Evolutionary conservation across 1,284 basidiomycete genomes (phyloP).

Genomic region (Flammula alnicola): DNA sequence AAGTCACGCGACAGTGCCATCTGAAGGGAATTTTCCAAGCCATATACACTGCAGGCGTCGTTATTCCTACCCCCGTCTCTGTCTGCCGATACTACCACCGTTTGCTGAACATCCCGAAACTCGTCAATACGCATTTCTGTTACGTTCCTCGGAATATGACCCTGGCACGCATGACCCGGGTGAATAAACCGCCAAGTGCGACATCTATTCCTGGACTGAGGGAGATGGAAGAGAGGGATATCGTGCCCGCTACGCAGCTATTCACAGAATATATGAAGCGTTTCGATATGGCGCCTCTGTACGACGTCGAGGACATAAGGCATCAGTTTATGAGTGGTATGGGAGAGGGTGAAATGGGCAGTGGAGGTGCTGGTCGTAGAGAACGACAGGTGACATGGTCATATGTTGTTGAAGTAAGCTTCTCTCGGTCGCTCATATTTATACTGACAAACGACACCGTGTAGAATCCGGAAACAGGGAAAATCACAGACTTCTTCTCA

Average conservation of each 20-base stretch:
- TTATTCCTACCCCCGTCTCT: constrained; percentile 89
- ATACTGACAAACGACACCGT: too few relatives aligned
- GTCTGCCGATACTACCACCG: constrained; percentile 95
- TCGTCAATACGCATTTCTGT: constrained; percentile 93
- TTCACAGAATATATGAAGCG: constrained; percentile 83
- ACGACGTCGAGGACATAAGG: constrained; percentile 80
- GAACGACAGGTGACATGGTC: constrained; percentile 92
- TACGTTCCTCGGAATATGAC: constrained; percentile 85
- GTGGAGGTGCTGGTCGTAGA: constrained; percentile 53
- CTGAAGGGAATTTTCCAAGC: constrained; percentile 94
- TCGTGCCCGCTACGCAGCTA: constrained; percentile 76
- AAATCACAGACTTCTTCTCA: constrained; percentile 95
- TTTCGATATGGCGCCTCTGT: constrained; percentile 85
- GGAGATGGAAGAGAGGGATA: constrained; percentile 87
- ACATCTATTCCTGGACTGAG: constrained; percentile 70
- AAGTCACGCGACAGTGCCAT: constrained; percentile 94
- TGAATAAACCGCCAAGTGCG: constrained; percentile 68
- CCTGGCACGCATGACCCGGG: constrained; percentile 81
- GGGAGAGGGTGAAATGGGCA: constrained; percentile 64
- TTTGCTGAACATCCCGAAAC: constrained; percentile 89
- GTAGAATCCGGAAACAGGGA: constrained; percentile 80
- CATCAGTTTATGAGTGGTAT: constrained; percentile 91
- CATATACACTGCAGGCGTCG: constrained; percentile 94
- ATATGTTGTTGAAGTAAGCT: constrained; percentile 90
- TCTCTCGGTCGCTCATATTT: too few relatives aligned